phyloP scores from a whole-genome alignment of 2,329 filamentous ascomycete genomes.

The Phaeomoniella chlamydospora region DNA sequence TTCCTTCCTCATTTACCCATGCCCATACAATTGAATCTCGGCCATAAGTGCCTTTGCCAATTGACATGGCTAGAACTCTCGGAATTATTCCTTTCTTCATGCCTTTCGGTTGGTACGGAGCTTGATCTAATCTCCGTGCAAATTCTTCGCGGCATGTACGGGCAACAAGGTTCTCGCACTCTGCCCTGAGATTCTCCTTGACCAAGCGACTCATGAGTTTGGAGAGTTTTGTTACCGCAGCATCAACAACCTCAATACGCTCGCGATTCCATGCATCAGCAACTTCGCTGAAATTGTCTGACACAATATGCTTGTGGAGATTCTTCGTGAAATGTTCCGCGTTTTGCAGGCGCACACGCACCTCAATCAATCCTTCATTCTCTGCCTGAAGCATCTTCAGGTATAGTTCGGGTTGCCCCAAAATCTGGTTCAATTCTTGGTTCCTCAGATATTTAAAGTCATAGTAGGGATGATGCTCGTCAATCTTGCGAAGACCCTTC shows the following conservation, averaged over 20 bases:
- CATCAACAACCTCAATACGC: slow-evolving; percentile 68
- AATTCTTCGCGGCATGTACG: slow-evolving; percentile 80
- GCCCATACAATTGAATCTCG: slow-evolving; percentile 75
- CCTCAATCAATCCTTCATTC: slow-evolving; percentile 80
- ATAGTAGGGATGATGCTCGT: slow-evolving; percentile 90
- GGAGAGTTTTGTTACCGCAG: slow-evolving; percentile 69
- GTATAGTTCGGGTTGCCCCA: slow-evolving; percentile 74
- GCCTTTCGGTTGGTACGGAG: slow-evolving; percentile 87
- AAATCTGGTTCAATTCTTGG: slow-evolving; percentile 70
- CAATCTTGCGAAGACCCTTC: slow-evolving; percentile 84
- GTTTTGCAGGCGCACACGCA: slow-evolving; percentile 63
- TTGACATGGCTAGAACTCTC: slow-evolving; percentile 74
- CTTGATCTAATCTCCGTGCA: slow-evolving; percentile 80
- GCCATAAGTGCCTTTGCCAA: slow-evolving; percentile 63
- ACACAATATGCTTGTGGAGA: slow-evolving; percentile 72
- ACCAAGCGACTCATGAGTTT: slow-evolving; percentile 77
- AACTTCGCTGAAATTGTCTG: slow-evolving; percentile 87
- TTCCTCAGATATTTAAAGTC: slow-evolving; percentile 94
- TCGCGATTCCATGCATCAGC: slow-evolving; percentile 92
- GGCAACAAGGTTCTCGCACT: slow-evolving; percentile 87
- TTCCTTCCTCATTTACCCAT: slow-evolving; percentile 84
- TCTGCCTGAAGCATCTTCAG: slow-evolving; percentile 96
- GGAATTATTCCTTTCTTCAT: slow-evolving; percentile 80
- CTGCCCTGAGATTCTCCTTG: slow-evolving; percentile 84
- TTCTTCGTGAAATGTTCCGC: slow-evolving; percentile 62